Evolutionary conservation across 2,329 filamentous ascomycete genomes (phyloP), one percentile per base, ranked within the genome.

Genomic region (Myriangium duriaei): DNA sequence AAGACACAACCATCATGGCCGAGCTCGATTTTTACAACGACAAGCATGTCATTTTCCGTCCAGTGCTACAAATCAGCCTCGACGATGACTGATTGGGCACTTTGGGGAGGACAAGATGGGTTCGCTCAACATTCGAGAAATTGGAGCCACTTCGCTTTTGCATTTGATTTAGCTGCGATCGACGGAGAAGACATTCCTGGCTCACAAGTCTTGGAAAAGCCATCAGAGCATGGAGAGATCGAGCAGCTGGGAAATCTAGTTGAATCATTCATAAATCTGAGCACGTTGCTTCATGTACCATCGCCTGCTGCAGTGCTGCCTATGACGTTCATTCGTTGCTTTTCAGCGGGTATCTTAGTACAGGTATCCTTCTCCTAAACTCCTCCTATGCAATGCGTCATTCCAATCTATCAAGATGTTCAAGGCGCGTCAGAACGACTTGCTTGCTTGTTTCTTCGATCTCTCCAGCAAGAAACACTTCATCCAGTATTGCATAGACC

Each of bases 361-460:
- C 21, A 26, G 21, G 21, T 7, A 4, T 17, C 34, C 21, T 7
- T 33, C 13, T 33, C 33, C n/a, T 26, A n/a, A 24, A 13, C 26
- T 19, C 2, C 34, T 26, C 26, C 28, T 26, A 13, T 30, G 35
- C 34, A 34, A 42, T 39, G 5, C 17, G 26, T 46, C 53, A 96
- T 61, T 98, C 91, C 56, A 98, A 63, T 62, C 96, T 96, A 57
- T 98, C 91, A 58, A 98, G 60, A 66, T 98, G 91, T 56, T 96
- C 91, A 60, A 98, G 58, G 51, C 91, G 67, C 38, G 91, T 96
- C 54, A 98, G 65, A 12, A 98, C 91, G 19, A 96, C 91, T 63
- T 96, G 88, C 63, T 96, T 98, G 59, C 85, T 94, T 45, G 88
- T 96, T 72, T 98, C 91, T 64, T 98, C 86, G 44, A 98, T 94